Conservation (phyloP, 148 eudicot species). For the Vaccinium myrtillus region DNA sequence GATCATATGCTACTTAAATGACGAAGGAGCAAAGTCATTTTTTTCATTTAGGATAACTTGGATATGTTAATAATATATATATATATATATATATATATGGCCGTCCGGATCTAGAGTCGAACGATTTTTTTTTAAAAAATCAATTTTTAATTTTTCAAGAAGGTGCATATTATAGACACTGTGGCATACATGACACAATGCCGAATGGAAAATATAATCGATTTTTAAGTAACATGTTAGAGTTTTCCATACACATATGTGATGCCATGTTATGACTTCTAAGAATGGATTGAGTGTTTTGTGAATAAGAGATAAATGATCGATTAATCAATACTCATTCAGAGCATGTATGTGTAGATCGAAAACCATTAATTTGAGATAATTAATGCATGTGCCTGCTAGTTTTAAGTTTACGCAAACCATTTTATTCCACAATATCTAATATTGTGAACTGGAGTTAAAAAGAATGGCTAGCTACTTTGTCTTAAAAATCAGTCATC, state of each 20-base stretch:
- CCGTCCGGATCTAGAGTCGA: too few species aligned
- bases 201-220: background rate
- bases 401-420: slow-evolving; percentile 16
- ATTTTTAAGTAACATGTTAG: background rate
- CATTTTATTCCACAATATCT: background rate
- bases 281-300: background rate
- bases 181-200: background rate
- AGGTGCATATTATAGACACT: too few species aligned
- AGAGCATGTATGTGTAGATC: background rate
- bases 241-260: background rate
- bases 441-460: slow-evolving; percentile 9
- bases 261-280: background rate
- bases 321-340: background rate
- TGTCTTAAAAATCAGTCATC: slow-evolving; percentile 4
- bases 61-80: background rate
- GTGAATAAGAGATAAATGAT: background rate
- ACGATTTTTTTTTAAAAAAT: too few species aligned
- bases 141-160: too few species aligned
- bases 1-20: too few species aligned
- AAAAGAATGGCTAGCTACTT: background rate
- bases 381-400: slow-evolving; percentile 17
- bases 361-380: background rate
- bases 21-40: too few species aligned
- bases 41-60: background rate
- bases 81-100: too few species aligned